These are phyloP conservation scores for Metschnikowia arizonensis DNA, from an alignment of 805 yeast species.

Conservation along the genomic window DNA sequence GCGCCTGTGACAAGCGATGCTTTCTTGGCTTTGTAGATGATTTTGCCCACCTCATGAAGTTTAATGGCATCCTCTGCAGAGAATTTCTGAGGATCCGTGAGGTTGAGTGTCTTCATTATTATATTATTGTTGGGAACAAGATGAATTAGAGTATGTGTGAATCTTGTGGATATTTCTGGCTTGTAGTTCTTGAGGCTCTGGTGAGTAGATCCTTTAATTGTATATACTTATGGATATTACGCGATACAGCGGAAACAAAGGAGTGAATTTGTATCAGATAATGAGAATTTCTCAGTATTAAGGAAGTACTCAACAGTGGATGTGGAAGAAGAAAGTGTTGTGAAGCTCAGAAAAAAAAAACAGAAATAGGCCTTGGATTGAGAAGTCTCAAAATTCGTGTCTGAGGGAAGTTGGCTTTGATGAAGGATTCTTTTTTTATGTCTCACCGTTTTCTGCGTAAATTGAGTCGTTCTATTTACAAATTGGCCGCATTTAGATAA, in stretches of 20 bases:
- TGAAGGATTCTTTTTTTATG: slow-evolving; percentile 2
- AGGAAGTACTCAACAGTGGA: background rate
- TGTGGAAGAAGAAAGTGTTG: background rate
- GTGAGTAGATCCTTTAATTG: background rate
- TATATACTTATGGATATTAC: background rate
- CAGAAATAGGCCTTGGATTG: background rate
- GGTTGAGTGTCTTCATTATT: slow-evolving; percentile 31
- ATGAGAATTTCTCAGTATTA: background rate
- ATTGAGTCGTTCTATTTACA: slow-evolving; percentile 5
- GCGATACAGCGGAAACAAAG: background rate
- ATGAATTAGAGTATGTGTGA: background rate
- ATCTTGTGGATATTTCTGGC: background rate
- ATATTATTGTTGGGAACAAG: background rate
- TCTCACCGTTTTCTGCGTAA: slow-evolving; percentile 3
- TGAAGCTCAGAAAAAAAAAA: background rate
- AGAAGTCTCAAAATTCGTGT: slow-evolving; percentile 1
- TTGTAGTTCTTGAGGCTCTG: background rate
- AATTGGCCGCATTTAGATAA: slow-evolving; percentile 2
- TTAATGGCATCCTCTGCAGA: slow-evolving; percentile 31
- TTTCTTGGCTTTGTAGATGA: slow-evolving; percentile 50
- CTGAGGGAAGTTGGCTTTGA: background rate
- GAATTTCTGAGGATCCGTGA: slow-evolving; percentile 16
- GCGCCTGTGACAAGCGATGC: slow-evolving; percentile 86
- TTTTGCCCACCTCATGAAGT: slow-evolving; percentile 37
- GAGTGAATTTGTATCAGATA: background rate